Evolutionary conservation across 2,329 filamentous ascomycete genomes (phyloP), one percentile per base, ranked within the genome.

Genomic region (Nothophoma quercina): DNA sequence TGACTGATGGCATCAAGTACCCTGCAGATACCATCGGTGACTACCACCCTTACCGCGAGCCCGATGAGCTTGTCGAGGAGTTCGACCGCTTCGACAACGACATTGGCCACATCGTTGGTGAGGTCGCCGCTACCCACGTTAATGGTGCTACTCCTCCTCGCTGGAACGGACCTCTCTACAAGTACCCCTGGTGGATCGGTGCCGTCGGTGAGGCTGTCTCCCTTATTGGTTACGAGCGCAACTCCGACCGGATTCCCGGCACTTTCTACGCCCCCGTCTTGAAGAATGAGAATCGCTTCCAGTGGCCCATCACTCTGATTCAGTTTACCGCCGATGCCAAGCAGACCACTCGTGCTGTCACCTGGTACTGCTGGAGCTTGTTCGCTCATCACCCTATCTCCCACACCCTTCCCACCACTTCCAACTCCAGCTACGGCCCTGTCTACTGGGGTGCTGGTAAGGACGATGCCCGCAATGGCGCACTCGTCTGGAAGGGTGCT

Each of bases 151-250:
- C 55, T 33, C 40, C 51, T 26, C 45, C 63, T 26, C 59, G 65
- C 49, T 73, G 69, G 70, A 46, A 61, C 1, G 66, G 63, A 4
- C 28, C 48, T 6, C 42, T 70, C 5, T 60, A 64, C 54, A 58
- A 47, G 12, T 69, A 64, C 42, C 61, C 67, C 9, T 74, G 64
- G 65, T 70, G 72, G 84, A 82, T 83, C 41, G 85, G 84, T 21
- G 77, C 82, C 7, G 83, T 89, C 2, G 81, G 81, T 12, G 87
- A 89, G 67, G 86, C 85, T 19, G 78, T 89, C n/a, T 86, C 82
- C 48, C 76, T 88, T 13, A 78, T 89, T 56, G 83, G 85, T 15
- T 83, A 84, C 23, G 87, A 89, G 77, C 79, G 86, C 49, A 89
- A 89, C 70, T 78, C 79, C 3, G 83, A 87, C 60, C 78, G 80